These are phyloP conservation scores for Rhododendron griersonianum DNA, from an alignment of 148 eudicot genomes.

Conservation along the genomic window DNA sequence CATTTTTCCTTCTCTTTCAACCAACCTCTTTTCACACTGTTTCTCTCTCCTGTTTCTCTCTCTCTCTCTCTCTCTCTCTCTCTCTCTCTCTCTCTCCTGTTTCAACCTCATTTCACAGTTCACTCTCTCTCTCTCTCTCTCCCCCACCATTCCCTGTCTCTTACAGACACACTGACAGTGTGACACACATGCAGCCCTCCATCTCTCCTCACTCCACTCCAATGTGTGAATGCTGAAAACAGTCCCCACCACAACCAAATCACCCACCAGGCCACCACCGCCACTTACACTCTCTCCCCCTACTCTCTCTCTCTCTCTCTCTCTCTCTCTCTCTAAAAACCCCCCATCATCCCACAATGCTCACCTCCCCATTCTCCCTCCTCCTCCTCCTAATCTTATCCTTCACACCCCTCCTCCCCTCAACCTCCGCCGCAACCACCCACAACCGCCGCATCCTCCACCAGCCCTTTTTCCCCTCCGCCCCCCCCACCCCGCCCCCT, in stretches of 20 bases:
- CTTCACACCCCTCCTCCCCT: neutral
- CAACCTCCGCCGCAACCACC: conserved; percentile 6
- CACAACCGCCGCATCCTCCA: conserved; percentile 74
- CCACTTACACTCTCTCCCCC: neutral
- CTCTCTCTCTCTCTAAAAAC: conserved; percentile 8
- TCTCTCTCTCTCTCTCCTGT: neutral
- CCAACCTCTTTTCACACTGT: neutral
- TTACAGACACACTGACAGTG: neutral
- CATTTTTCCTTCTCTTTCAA: neutral
- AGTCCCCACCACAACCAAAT: neutral
- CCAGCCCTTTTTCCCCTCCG: conserved; percentile 74
- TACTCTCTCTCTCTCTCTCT: conserved; percentile 7
- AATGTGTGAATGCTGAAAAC: neutral
- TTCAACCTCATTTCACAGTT: neutral
- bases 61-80: neutral
- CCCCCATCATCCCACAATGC: conserved; percentile 1
- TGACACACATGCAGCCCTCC: neutral
- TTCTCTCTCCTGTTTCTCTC: too few relatives aligned
- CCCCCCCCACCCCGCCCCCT: conserved; percentile 36
- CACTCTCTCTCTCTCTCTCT: too few relatives aligned
- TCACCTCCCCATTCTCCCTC: conserved; percentile 14
- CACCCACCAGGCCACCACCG: neutral
- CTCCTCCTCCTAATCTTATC: conserved; percentile 24
- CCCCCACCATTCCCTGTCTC: too few relatives aligned
- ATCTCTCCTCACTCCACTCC: neutral